Base-by-base conservation (phyloP, 2,329 filamentous ascomycete species). In the Esteya vermicola region DNA sequence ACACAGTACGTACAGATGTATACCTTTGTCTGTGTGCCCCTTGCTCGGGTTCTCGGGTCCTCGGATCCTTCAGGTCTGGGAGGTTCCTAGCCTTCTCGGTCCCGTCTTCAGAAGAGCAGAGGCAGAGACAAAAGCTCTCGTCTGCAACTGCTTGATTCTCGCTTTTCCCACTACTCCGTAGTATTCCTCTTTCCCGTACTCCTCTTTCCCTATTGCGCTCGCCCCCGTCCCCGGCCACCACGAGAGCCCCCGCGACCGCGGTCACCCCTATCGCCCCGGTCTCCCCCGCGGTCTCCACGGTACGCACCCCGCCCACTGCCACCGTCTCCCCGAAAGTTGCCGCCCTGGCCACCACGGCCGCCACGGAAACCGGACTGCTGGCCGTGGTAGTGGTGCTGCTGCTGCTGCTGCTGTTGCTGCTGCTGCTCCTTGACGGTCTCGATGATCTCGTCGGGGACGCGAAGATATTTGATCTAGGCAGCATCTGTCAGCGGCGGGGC, bases 361-460 rank as follows among this genome's bases (percentile, higher is more conserved):
- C 81, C 78, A 42, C 79, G 70, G 53, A 78, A 82, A 46, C 64
- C 65, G 38, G 67, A 60, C 43, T 64, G 66, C 14, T 40, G 38
- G 22, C 28, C 9, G 38, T 43, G 41, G 33, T 39, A 35, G 39
- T 48, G 39, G 35, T 48, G 41, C 20, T 46, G 39, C 28, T 45
- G 46, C 31, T 45, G 36, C 7, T 45, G 43, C 47, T 71, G 72
- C 54, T 84, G 78, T 47, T 71, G 72, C 55, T 84, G 81, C 60
- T 96, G 89, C 56, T 91, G 83, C 50, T 96, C 89, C 68, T 86
- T 93, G 20, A 91, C 88, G 30, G 85, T 62, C 48, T 96, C 89
- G 62, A 98, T 84, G 46, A 98, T 93, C 60, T 96, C 89, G 62
- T 98, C 89, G 39, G 89, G 86, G 4, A 98, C 85, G 52, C 89